These are phyloP conservation scores for Silene uniflora DNA, from an alignment of 148 eudicot species.

Conservation along the genomic window DNA sequence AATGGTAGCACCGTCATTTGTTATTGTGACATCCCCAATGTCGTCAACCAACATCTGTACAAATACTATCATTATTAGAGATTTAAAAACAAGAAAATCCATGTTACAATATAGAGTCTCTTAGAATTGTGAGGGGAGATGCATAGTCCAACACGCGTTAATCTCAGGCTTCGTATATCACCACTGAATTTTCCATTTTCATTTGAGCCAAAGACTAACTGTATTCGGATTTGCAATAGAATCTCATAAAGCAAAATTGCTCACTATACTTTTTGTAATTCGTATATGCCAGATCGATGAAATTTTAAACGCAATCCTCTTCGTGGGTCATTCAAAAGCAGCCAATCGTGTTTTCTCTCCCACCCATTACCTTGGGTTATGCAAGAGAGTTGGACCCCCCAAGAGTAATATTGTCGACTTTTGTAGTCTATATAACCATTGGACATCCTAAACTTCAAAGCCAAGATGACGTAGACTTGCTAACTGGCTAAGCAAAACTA, in stretches of 20 bases:
- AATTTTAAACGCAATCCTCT: not conserved
- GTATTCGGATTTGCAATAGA: not conserved
- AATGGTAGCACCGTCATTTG: constrained; percentile 97
- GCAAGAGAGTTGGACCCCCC: too few relatives aligned
- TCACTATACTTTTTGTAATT: not conserved
- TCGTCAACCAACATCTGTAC: constrained; percentile 90
- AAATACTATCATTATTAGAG: not conserved
- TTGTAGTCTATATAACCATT: not conserved
- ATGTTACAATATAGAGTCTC: not conserved
- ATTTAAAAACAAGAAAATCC: not conserved
- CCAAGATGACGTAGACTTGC: not conserved
- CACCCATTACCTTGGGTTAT: too few relatives aligned
- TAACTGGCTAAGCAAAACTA: not conserved
- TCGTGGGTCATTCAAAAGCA: not conserved
- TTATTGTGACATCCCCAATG: constrained; percentile 90
- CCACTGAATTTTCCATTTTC: not conserved
- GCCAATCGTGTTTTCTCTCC: too few relatives aligned
- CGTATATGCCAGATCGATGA: not conserved
- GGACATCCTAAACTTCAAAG: not conserved
- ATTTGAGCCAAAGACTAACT: not conserved
- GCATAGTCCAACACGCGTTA: not conserved
- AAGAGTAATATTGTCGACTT: too few relatives aligned
- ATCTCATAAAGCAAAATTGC: not conserved
- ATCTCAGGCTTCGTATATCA: not conserved
- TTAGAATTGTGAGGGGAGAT: not conserved